Evolutionary conservation across 805 yeast species (phyloP), one percentile per base, ranked within the genome.

Genomic region (Nakazawaea ambrosiae): DNA sequence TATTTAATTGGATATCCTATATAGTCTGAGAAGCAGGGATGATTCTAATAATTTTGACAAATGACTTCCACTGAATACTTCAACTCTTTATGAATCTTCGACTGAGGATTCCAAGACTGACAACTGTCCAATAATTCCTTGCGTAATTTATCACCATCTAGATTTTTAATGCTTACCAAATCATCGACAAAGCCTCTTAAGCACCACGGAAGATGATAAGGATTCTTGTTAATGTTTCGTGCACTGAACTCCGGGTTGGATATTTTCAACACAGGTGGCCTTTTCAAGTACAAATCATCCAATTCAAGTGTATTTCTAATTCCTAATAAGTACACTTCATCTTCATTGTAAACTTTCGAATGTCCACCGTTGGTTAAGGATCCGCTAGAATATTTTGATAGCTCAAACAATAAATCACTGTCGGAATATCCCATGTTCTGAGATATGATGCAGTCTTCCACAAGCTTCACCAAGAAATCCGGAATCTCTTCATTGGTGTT

Each of bases 171-270:
- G 56, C 36, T 68, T 67, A 41, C 54, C 54, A 46, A 68, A 37
- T 79, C 94, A 42, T 76, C 78, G n/a, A 88, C 51, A 38, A 90
- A 65, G 0, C 96, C 96, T 32, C 96, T 64, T 60, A 90, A 68
- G 46, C 94, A 82, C 96, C 97, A 90, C 1, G 98, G 98, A 31
- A 90, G 60, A 43, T 85, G 79, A 49, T 77, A 90, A 0, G 95
- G 95, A 53, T 90, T 90, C 26, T 74, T 66, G 8, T 81, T 82
- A 27, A 80, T 59, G 44, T 77, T 75, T 14, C 83, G 51, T 4
- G 54, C 48, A 33, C 56, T 53, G 25, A 50, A 35, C 3, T 35
- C 44, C 12, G 39, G 40, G n/a, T 47, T 42, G 28, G 39, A 75
- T 20, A 75, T 61, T 30, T 68, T 68, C 51, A 75, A 81, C 16